Conservation (phyloP, 495 filamentous ascomycete species). For the Tuber melanosporum region DNA sequence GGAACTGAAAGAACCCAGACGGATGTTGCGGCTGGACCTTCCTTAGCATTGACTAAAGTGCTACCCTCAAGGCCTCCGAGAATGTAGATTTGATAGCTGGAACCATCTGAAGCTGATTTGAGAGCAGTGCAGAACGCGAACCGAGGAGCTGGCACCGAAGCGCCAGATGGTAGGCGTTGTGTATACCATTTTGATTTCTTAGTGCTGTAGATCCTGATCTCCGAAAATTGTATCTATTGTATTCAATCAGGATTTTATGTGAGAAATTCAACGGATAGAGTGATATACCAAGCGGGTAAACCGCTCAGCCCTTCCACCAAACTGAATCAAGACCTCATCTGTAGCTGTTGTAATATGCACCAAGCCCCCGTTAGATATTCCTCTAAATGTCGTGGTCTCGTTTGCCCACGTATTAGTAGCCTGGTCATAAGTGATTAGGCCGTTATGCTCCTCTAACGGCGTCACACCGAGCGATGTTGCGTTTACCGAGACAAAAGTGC, state of each 20-base stretch:
- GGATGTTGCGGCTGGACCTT: not conserved
- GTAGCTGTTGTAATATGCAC: not conserved
- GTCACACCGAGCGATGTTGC: not conserved
- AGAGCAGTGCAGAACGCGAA: constrained; percentile 8
- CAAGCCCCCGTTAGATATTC: not conserved
- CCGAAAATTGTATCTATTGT: constrained; percentile 5
- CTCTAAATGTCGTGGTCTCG: constrained; percentile 1
- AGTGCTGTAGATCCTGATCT: constrained; percentile 18
- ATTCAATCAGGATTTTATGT: too few relatives aligned
- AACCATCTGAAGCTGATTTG: constrained; percentile 9
- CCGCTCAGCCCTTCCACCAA: constrained; percentile 7
- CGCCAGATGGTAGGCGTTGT: not conserved
- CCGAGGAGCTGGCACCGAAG: constrained; percentile 4
- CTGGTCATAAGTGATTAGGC: constrained; percentile 6
- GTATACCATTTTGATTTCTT: constrained; percentile 16
- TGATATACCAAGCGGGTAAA: not conserved
- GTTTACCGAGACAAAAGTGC: not conserved
- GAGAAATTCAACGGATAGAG: not conserved
- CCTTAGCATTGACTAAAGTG: not conserved
- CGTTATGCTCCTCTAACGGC: not conserved
- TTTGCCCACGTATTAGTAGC: constrained; percentile 10
- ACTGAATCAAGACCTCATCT: constrained; percentile 14
- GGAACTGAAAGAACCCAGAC: constrained; percentile 23
- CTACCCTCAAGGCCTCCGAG: constrained; percentile 5
- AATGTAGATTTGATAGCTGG: constrained; percentile 18